Percentiles rank a stretch among this genome's conserved stretches.
These are phyloP conservation scores for Globisporangium lucens DNA, from an alignment of 352 stramenopile genomes.

Conservation along the genomic window DNA sequence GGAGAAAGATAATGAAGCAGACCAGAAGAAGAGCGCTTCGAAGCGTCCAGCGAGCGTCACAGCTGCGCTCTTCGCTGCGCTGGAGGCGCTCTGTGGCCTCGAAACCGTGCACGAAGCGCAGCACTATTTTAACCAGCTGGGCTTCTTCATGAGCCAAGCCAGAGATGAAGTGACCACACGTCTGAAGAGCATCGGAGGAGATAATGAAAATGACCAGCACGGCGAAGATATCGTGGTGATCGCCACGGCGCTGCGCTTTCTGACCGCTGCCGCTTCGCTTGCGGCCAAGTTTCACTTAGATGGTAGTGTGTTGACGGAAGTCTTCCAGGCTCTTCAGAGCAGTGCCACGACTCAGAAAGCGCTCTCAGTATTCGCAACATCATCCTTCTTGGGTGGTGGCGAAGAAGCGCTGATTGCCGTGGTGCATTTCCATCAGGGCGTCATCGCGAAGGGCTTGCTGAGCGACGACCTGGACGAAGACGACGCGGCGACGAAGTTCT, in stretches of 20 bases:
- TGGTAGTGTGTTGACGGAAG: slow-evolving; percentile 21
- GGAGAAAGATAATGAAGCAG: background rate
- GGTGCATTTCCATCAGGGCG: slow-evolving; percentile 28
- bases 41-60: background rate
- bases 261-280: slow-evolving; percentile 31
- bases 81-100: slow-evolving; percentile 49
- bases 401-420: slow-evolving; percentile 30
- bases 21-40: background rate
- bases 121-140: slow-evolving; percentile 60
- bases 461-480: slow-evolving; percentile 55
- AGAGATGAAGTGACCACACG: slow-evolving; percentile 22
- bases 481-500: slow-evolving; percentile 26
- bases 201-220: background rate
- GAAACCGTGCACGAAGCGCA: slow-evolving; percentile 47
- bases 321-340: slow-evolving; percentile 30
- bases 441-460: slow-evolving; percentile 31
- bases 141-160: slow-evolving; percentile 45
- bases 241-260: slow-evolving; percentile 43
- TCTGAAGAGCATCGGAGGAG: background rate
- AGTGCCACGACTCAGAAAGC: background rate
- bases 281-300: slow-evolving; percentile 62
- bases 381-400: background rate
- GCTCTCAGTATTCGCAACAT: background rate
- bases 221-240: slow-evolving; percentile 18
- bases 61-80: slow-evolving; percentile 39